Conservation (phyloP, 164 flowering plant species). For the Magnolia kwangsiensis region DNA sequence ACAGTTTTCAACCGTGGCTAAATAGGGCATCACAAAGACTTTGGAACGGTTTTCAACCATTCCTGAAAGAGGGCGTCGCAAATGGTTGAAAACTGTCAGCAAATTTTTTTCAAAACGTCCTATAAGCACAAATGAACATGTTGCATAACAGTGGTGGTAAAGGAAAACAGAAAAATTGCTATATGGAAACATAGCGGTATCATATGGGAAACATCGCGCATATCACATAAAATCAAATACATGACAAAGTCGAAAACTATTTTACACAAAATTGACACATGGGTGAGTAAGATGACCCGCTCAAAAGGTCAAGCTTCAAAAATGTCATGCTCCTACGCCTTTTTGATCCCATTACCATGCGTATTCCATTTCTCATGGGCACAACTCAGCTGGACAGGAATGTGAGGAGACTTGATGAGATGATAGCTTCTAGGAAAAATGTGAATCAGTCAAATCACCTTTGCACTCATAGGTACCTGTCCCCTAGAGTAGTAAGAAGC, state of each 20-base stretch:
- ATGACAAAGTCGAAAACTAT: slow-evolving; percentile 25
- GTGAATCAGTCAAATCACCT: slow-evolving; percentile 51
- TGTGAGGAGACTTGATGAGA: slow-evolving; percentile 1
- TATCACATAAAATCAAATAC: slow-evolving; percentile 24
- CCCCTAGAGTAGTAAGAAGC: slow-evolving; percentile 55
- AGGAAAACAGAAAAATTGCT: too few relatives aligned
- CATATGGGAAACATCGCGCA: too few relatives aligned
- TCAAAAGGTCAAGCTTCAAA: slow-evolving; percentile 12
- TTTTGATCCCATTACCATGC: slow-evolving; percentile 6
- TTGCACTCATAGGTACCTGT: slow-evolving; percentile 55
- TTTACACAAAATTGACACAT: slow-evolving; percentile 35
- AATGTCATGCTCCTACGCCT: slow-evolving; percentile 8
- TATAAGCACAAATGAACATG: too few relatives aligned
- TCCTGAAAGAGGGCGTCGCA: too few relatives aligned
- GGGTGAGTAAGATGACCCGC: slow-evolving; percentile 17
- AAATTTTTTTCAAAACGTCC: too few relatives aligned
- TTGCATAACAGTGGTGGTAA: too few relatives aligned
- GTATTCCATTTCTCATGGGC: neutral
- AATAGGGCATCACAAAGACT: too few relatives aligned
- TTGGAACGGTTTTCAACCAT: too few relatives aligned
- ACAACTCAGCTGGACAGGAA: slow-evolving; percentile 12
- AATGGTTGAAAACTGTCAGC: too few relatives aligned
- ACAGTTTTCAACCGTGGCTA: too few relatives aligned
- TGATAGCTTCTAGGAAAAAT: slow-evolving; percentile 19
- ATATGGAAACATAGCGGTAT: too few relatives aligned